Percentiles rank a stretch among this genome's conserved stretches.
Evolutionary conservation across 2,329 filamentous ascomycete species (phyloP).

Genomic region (Penicillium hesseltinei): DNA sequence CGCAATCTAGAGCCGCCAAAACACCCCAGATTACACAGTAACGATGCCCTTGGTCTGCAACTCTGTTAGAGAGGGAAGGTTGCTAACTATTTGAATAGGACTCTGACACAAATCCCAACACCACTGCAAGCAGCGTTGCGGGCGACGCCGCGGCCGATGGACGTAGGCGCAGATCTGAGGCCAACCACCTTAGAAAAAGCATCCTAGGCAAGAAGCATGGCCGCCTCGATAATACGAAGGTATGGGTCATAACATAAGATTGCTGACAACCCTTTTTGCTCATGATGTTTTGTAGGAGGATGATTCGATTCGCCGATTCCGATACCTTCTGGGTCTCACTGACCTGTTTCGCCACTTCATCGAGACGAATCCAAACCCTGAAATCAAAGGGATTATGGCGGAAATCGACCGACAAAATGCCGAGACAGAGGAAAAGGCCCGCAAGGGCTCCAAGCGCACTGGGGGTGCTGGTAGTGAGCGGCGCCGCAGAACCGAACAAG

Average conservation of each 20-base stretch:
- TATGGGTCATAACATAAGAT: slow-evolving; percentile 41
- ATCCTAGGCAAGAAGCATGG: slow-evolving; percentile 96
- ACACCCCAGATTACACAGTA: slow-evolving; percentile 64
- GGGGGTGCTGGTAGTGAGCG: slow-evolving; percentile 78
- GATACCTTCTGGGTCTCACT: slow-evolving; percentile 90
- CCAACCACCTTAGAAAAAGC: slow-evolving; percentile 83
- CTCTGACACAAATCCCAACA: slow-evolving; percentile 65
- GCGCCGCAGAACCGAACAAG: slow-evolving; percentile 87
- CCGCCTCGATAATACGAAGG: slow-evolving; percentile 86
- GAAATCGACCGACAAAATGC: slow-evolving; percentile 93
- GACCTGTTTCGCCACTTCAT: slow-evolving; percentile 99
- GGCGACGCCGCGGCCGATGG: slow-evolving; percentile 74
- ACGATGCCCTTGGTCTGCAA: slow-evolving; percentile 9
- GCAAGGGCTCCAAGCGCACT: slow-evolving; percentile 74
- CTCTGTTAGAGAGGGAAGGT: not conserved
- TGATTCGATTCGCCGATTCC: slow-evolving; percentile 89
- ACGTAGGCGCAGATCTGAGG: slow-evolving; percentile 80
- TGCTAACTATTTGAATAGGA: slow-evolving; percentile 44
- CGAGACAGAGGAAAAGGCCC: slow-evolving; percentile 64
- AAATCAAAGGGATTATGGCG: slow-evolving; percentile 87
- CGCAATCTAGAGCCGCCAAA: slow-evolving; percentile 48
- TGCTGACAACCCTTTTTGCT: slow-evolving; percentile 4
- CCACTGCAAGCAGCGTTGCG: slow-evolving; percentile 76
- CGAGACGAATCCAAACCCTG: slow-evolving; percentile 92
- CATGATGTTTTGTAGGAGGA: slow-evolving; percentile 64